Conservation (phyloP, 2,329 filamentous ascomycete genomes). For the Scedosporium apiospermum region DNA sequence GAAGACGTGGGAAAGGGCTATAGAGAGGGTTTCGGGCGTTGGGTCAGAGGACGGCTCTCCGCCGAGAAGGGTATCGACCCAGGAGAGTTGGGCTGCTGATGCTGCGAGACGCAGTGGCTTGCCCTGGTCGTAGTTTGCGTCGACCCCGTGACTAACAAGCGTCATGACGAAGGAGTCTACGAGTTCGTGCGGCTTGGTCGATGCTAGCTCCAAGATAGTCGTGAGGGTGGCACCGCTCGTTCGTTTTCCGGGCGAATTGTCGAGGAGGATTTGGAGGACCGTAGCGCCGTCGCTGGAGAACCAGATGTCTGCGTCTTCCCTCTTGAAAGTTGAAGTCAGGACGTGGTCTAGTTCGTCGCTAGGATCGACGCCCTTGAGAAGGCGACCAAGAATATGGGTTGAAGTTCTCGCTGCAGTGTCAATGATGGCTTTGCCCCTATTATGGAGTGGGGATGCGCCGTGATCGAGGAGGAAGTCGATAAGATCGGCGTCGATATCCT, state of each 20-base stretch:
- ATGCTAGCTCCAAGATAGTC: conserved; percentile 33
- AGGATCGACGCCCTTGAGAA: conserved; percentile 32
- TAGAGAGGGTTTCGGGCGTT: conserved; percentile 36
- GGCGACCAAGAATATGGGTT: conserved; percentile 27
- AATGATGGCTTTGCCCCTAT: conserved; percentile 42
- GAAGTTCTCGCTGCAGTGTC: conserved; percentile 34
- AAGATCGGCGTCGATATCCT: conserved; percentile 36
- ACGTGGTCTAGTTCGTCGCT: conserved; percentile 32
- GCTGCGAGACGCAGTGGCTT: conserved; percentile 45
- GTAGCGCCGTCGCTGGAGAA: conserved; percentile 35
- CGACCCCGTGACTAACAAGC: conserved; percentile 26
- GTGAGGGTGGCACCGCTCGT: conserved; percentile 35
- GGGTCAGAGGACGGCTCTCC: conserved; percentile 27
- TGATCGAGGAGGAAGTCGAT: conserved; percentile 38
- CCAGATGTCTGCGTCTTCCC: conserved; percentile 31
- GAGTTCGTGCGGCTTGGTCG: conserved; percentile 25
- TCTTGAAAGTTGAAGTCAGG: conserved; percentile 35
- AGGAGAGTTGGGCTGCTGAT: conserved; percentile 35
- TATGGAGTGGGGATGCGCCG: conserved; percentile 41
- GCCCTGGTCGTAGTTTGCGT: conserved; percentile 43
- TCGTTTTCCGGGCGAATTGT: conserved; percentile 36
- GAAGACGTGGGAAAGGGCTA: conserved; percentile 48
- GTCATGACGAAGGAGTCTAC: conserved; percentile 34
- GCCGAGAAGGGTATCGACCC: conserved; percentile 40
- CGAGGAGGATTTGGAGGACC: conserved; percentile 37